Evolutionary conservation across 2,329 filamentous ascomycete genomes (phyloP), one percentile per base, ranked within the genome.

Genomic region (Arthrobotrys entomopaga): DNA sequence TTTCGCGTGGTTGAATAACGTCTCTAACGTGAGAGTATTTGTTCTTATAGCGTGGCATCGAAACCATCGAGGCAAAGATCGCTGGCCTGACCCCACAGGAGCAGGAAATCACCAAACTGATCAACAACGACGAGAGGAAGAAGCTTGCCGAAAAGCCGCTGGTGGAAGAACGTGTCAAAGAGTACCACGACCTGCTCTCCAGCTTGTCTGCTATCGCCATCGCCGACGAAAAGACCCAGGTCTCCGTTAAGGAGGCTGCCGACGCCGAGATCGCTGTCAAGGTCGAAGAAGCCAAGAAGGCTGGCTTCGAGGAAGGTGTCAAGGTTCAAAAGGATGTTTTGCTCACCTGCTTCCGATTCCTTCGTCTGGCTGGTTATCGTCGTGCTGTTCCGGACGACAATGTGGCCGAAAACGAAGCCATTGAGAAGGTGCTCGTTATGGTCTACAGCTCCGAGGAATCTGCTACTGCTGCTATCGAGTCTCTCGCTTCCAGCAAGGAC

Each of bases 361-460:
- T 95, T 77, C 88, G 90, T 77, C 86, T 93, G 42, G 91, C 91
- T 72, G 91, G 91, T 69, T 89, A 91, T 78, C 88, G 91, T 77
- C 87, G 91, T 78, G 85, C 87, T 19, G 89, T 86, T 48, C 85
- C 91, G 76, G 86, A 84, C 64, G 86, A 90, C 78, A 85, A 87
- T 54, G 82, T 84, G 46, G 90, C 93, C 67, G 90, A 94, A 83
- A 92, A 89, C 82, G 88, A 89, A 82, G 92, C 91, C 40, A 88
- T 95, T 72, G 91, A 96, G 82, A 91, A 91, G 60, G 88, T 92
- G 38, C 84, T 96, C 69, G 84, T 93, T 53, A 86, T 90, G 73
- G 90, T 95, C 34, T 95, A 96, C 82, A 87, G 88, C 52, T 92
- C 91, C 53, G 91, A 94, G 79, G 87, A 91, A 76, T 85, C 84